A percentile compares a stretch with the other conserved stretches of the same genome.
phyloP scores from a whole-genome alignment of 371 early-diverging fungal species.

The Apophysomyces sp. region DNA sequence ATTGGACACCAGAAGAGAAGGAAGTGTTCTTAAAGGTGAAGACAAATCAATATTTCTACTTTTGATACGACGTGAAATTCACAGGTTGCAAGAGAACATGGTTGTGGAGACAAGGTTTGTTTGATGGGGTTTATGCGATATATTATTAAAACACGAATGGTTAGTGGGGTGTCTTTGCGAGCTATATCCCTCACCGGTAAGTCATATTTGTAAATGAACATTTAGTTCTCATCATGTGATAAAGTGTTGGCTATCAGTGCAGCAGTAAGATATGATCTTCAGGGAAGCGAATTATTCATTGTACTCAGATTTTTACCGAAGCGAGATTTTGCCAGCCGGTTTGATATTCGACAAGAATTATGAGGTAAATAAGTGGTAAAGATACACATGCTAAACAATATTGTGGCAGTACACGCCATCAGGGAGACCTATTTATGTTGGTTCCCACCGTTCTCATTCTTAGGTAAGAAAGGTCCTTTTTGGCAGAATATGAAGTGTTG shows the following conservation, averaged over 20 bases:
- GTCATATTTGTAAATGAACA: not conserved
- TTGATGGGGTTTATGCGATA: constrained; percentile 3
- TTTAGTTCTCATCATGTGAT: not conserved
- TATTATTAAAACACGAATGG: constrained; percentile 2
- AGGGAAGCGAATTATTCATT: not conserved
- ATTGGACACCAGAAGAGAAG: constrained; percentile 70
- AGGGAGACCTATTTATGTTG: constrained; percentile 35
- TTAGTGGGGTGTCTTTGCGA: constrained; percentile 74
- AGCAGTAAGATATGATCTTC: constrained; percentile 45
- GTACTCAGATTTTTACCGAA: constrained; percentile 60
- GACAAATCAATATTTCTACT: not conserved
- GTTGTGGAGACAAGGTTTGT: constrained; percentile 61
- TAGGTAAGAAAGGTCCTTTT: not conserved
- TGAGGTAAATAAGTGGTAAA: constrained; percentile 17
- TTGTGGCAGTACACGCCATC: constrained; percentile 29
- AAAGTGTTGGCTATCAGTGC: constrained; percentile 72
- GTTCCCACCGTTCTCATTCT: constrained; percentile 20
- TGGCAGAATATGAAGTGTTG: not conserved
- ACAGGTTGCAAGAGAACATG: constrained; percentile 45
- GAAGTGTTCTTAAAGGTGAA: constrained; percentile 52
- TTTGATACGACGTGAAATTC: not conserved
- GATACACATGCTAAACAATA: not conserved
- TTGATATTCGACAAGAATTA: constrained; percentile 72
- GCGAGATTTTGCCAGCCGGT: constrained; percentile 63
- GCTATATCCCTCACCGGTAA: constrained; percentile 71